phyloP scores from a whole-genome alignment of 345 rosid species.

The Lumnitzera littorea region DNA sequence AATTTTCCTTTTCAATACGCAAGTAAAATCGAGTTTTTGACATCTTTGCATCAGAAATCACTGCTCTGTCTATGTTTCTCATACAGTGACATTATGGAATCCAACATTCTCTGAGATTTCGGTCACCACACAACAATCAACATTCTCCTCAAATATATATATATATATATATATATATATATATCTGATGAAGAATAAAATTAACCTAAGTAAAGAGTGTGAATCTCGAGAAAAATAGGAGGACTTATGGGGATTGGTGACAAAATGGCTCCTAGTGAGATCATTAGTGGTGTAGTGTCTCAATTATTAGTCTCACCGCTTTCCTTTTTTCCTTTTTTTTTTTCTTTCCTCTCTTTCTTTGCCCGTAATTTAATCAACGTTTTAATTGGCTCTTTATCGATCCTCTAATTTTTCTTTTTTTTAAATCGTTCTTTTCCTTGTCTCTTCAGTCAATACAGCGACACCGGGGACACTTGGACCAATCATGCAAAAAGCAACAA shows the following conservation, averaged over 20 bases:
- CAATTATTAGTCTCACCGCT: constrained; percentile 17
- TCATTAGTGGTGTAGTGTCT: constrained; percentile 11
- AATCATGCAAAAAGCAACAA: constrained; percentile 36
- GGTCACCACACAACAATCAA: constrained; percentile 12
- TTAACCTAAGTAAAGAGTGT: constrained; percentile 13
- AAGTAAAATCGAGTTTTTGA: too few species aligned
- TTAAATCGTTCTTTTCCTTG: too few species aligned
- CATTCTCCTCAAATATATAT: not conserved
- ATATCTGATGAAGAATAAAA: not conserved
- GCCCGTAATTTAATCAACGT: not conserved
- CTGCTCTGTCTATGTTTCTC: constrained; percentile 1
- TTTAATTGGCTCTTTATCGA: constrained; percentile 27
- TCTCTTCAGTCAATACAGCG: too few species aligned
- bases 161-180: not conserved
- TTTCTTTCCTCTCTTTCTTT: not conserved
- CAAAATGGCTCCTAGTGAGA: constrained; percentile 22
- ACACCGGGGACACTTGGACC: constrained; percentile 25
- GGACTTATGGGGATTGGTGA: constrained; percentile 24
- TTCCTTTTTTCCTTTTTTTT: not conserved
- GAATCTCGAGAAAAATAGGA: constrained; percentile 35
- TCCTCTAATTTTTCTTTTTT: constrained; percentile 3
- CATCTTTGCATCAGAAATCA: not conserved
- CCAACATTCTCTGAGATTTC: constrained; percentile 42
- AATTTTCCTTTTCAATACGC: too few species aligned
- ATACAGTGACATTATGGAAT: constrained; percentile 15